phyloP scores from a whole-genome alignment of 2,329 filamentous ascomycete species.

The Monosporascus sp. region DNA sequence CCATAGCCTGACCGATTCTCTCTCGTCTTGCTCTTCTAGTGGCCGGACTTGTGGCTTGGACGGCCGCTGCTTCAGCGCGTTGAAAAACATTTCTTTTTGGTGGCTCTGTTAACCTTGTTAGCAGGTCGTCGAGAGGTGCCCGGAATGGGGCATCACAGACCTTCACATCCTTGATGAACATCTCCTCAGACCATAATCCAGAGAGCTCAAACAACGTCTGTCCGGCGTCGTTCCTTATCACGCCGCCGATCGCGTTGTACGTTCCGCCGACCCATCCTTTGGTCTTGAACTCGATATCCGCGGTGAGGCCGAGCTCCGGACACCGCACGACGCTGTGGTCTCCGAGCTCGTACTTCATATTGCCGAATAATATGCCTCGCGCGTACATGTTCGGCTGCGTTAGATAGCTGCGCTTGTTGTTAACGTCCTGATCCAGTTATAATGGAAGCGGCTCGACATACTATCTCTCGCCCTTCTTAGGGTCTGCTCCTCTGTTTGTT shows the following conservation, averaged over 20 bases:
- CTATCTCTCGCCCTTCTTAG: constrained; percentile 76
- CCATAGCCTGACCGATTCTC: constrained; percentile 90
- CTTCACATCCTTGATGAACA: constrained; percentile 80
- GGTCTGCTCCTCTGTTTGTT: constrained; percentile 66
- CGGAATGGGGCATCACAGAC: constrained; percentile 41
- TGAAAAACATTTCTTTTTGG: constrained; percentile 83
- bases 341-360: constrained; percentile 99
- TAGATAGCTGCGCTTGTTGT: constrained; percentile 58
- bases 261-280: constrained; percentile 96
- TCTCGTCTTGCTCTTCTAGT: constrained; percentile 77
- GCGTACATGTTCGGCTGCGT: constrained; percentile 99
- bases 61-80: constrained; percentile 73
- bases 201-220: constrained; percentile 88
- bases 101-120: constrained; percentile 58
- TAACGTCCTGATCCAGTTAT: constrained; percentile 4
- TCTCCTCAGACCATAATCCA: constrained; percentile 90
- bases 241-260: constrained; percentile 92
- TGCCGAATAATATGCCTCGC: constrained; percentile 91
- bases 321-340: constrained; percentile 92
- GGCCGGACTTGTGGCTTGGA: constrained; percentile 69
- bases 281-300: constrained; percentile 96
- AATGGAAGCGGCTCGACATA: constrained; percentile 39
- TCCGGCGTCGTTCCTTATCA: constrained; percentile 81
- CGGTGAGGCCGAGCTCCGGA: constrained; percentile 77
- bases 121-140: not conserved